Evolutionary conservation across 1,139 yeast genomes (phyloP).

Genomic region (Casaregolazyma lundiana): DNA sequence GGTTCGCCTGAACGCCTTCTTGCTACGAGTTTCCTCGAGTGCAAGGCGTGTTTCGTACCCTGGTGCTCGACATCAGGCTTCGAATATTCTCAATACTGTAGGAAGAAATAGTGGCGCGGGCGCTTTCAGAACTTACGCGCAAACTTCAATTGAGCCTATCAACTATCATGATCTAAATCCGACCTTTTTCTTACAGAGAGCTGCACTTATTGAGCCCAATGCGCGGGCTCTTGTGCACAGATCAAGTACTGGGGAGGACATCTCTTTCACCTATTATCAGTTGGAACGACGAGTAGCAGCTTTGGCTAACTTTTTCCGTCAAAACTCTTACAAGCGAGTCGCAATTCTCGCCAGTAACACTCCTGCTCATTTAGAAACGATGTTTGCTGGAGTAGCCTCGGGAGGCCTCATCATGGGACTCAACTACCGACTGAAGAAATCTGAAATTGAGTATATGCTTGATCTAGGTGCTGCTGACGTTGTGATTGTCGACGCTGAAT

Average conservation of each 20-base stretch:
- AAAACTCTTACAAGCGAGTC: conserved; percentile 27
- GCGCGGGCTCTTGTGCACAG: conserved; percentile 34
- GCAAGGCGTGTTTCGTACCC: not conserved
- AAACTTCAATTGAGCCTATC: conserved; percentile 4
- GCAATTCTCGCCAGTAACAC: conserved; percentile 37
- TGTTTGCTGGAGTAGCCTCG: conserved; percentile 35
- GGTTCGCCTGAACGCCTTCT: not conserved
- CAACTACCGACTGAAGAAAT: conserved; percentile 33
- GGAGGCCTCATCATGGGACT: conserved; percentile 36
- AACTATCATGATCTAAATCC: conserved; percentile 35
- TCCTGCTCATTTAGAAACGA: conserved; percentile 37
- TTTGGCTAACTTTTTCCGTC: conserved; percentile 32
- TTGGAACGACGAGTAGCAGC: conserved; percentile 31
- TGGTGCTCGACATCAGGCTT: not conserved
- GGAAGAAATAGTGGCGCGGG: too few species aligned
- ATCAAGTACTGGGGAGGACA: conserved; percentile 23
- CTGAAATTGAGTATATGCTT: conserved; percentile 33
- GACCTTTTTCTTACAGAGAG: conserved; percentile 33
- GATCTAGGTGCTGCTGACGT: conserved; percentile 33
- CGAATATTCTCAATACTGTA: not conserved
- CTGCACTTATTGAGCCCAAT: conserved; percentile 35
- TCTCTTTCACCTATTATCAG: conserved; percentile 30
- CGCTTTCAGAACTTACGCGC: not conserved
- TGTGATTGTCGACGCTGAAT: conserved; percentile 35
- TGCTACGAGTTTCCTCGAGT: not conserved